Conservation (phyloP, 108 stramenopile species). For the Fragilaria radians region DNA sequence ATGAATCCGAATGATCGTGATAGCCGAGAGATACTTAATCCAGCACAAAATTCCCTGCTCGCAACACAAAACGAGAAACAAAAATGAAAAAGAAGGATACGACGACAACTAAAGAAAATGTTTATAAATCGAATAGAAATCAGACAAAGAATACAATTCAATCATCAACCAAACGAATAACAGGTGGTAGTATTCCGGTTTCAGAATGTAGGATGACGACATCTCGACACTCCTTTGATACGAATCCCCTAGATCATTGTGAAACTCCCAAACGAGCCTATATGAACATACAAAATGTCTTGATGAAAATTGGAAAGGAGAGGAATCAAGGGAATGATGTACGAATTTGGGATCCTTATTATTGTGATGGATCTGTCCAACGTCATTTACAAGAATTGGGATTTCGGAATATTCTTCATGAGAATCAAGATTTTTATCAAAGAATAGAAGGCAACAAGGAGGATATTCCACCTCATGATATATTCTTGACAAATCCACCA, state of each 20-base stretch:
- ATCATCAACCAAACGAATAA: no score
- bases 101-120: no score
- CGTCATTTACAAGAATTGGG: conserved; percentile 71
- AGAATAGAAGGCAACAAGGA: conserved; percentile 31
- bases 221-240: not conserved
- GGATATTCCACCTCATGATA: conserved; percentile 67
- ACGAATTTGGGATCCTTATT: conserved; percentile 96
- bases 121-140: no score
- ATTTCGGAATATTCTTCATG: conserved; percentile 84
- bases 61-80: no score
- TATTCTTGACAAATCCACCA: conserved; percentile 95
- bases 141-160: no score
- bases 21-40: no score
- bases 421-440: conserved; percentile 72
- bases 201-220: no score
- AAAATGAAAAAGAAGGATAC: no score
- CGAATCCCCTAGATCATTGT: conserved; percentile 49
- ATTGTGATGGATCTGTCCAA: conserved; percentile 87
- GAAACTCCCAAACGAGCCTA: conserved; percentile 63
- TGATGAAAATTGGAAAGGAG: not conserved
- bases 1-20: no score
- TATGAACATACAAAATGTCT: conserved; percentile 26
- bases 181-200: no score
- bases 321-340: conserved; percentile 8
- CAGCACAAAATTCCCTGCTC: no score